A percentile compares a stretch with the other conserved stretches of the same genome.
These are phyloP conservation scores for Zoysia japonica DNA, from an alignment of 176 grass and related monocot species.

Conservation along the genomic window DNA sequence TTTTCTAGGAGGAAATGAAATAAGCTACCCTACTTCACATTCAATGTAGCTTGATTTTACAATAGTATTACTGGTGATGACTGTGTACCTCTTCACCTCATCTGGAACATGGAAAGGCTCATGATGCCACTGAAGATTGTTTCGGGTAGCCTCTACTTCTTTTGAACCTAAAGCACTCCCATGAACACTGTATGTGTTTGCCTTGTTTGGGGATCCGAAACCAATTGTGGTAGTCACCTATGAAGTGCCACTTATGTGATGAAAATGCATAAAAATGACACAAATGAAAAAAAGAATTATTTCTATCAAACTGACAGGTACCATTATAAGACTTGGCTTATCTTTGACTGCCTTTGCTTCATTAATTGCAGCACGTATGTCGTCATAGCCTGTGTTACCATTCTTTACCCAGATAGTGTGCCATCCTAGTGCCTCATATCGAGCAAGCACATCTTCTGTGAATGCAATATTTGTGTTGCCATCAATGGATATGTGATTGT, in stretches of 20 bases:
- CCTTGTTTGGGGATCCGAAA: constrained; percentile 90
- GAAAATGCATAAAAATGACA: background rate
- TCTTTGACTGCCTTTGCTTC: constrained; percentile 76
- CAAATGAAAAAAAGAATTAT: constrained; percentile 23
- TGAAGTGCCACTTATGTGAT: background rate
- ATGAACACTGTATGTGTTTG: constrained; percentile 78
- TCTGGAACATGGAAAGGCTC: constrained; percentile 86
- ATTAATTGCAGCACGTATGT: constrained; percentile 77
- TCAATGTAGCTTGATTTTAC: background rate
- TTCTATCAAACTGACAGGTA: background rate
- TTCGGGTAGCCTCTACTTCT: constrained; percentile 83
- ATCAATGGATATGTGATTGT: constrained; percentile 97
- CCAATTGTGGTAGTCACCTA: constrained; percentile 93
- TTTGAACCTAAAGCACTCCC: constrained; percentile 87
- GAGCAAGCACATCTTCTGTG: constrained; percentile 72
- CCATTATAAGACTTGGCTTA: constrained; percentile 93
- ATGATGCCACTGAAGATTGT: constrained; percentile 77
- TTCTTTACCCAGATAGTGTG: constrained; percentile 96
- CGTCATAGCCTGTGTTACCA: constrained; percentile 84
- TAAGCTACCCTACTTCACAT: no score
- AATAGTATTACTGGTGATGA: background rate
- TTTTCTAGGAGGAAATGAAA: background rate
- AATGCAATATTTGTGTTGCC: constrained; percentile 81
- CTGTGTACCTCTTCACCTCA: constrained; percentile 75
- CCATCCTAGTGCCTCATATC: constrained; percentile 85